Conservation (phyloP, 768 basidiomycete species). For the Pholiota molesta region DNA sequence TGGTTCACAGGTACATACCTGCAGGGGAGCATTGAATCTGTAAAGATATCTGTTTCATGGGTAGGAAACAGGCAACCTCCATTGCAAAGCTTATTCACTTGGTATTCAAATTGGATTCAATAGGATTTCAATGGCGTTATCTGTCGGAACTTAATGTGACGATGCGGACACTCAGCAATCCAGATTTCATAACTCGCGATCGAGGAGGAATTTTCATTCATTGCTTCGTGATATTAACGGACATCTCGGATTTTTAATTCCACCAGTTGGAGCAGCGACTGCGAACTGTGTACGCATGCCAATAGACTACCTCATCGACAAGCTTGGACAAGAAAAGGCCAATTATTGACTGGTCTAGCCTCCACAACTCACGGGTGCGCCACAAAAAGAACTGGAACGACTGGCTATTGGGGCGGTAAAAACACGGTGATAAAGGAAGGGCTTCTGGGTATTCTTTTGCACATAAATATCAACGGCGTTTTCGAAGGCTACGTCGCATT, state of each 20-base stretch:
- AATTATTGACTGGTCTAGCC: neutral
- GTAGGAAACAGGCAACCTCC: neutral
- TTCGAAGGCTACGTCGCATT: conserved; percentile 1
- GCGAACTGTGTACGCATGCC: neutral
- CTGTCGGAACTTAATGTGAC: conserved; percentile 2
- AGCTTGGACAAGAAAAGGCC: neutral
- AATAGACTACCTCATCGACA: neutral
- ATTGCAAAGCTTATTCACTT: neutral
- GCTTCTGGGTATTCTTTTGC: neutral
- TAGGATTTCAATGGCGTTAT: conserved; percentile 2
- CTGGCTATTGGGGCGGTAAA: conserved; percentile 5
- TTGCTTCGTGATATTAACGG: neutral
- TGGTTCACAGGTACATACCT: neutral
- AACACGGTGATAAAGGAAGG: conserved; percentile 3
- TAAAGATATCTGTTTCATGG: neutral
- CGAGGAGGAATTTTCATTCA: neutral
- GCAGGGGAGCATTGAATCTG: neutral
- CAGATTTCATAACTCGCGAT: neutral
- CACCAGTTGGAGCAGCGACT: neutral
- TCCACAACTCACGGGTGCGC: neutral
- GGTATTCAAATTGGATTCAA: neutral
- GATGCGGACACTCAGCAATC: neutral
- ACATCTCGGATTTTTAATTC: neutral
- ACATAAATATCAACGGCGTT: neutral
- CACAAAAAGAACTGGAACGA: neutral